Conservation (phyloP, 169 alveolate species). For the Cryptosporidium parvum region DNA sequence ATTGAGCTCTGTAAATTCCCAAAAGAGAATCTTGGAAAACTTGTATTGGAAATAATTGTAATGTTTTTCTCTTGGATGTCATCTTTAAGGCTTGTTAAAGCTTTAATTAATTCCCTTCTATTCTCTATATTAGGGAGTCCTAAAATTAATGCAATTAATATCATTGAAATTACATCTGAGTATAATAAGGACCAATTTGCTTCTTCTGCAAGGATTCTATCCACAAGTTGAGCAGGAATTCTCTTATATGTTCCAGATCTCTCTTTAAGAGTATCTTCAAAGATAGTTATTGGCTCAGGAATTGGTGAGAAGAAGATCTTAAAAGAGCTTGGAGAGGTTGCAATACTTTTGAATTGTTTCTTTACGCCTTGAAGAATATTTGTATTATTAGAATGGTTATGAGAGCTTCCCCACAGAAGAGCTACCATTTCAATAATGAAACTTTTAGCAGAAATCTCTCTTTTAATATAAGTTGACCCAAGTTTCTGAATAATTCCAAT, state of each 20-base stretch:
- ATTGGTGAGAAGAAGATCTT: conserved; percentile 40
- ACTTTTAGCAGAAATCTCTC: conserved; percentile 35
- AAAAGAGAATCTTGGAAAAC: conserved; percentile 48
- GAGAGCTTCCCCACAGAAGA: conserved; percentile 49
- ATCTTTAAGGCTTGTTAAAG: conserved; percentile 15
- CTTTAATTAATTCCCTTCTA: conserved; percentile 15
- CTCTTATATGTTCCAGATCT: conserved; percentile 25
- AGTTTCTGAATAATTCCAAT: conserved; percentile 22
- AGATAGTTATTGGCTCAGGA: conserved; percentile 49
- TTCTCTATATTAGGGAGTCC: conserved; percentile 35
- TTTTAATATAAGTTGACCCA: conserved; percentile 14
- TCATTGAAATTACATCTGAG: conserved; percentile 67
- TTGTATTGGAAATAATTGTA: conserved; percentile 10
- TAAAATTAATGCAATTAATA: conserved; percentile 22
- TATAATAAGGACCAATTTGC: conserved; percentile 51
- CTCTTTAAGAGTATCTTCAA: conserved; percentile 32
- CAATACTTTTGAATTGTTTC: conserved; percentile 24
- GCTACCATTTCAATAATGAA: conserved; percentile 27
- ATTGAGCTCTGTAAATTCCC: conserved; percentile 12
- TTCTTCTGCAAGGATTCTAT: conserved; percentile 34
- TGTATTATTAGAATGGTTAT: not conserved
- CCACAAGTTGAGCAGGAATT: conserved; percentile 44
- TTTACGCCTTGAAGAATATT: conserved; percentile 1
- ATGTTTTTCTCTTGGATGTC: conserved; percentile 19
- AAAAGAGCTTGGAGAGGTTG: conserved; percentile 44